Evolutionary conservation across 2,329 filamentous ascomycete genomes (phyloP).

Genomic region (Fusarium haematococcum): DNA sequence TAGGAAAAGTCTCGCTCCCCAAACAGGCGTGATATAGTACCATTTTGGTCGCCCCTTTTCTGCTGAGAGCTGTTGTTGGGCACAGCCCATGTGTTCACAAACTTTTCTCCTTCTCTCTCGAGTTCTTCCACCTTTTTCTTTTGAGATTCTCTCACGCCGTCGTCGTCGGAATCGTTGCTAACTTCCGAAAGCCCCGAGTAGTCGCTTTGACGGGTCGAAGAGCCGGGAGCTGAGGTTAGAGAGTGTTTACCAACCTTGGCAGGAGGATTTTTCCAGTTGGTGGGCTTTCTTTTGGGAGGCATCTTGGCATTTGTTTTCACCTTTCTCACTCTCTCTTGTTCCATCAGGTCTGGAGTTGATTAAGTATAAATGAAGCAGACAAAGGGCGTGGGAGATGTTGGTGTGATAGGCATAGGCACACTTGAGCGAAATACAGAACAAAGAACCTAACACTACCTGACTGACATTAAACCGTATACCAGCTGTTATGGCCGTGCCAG

Average conservation of each 20-base stretch:
- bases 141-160: slow-evolving; percentile 4
- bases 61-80: slow-evolving; percentile 3
- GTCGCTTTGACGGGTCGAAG: not conserved
- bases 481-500: not conserved
- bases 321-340: not conserved
- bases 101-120: slow-evolving; percentile 1
- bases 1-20: slow-evolving; percentile 75
- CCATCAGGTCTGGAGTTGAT: not conserved
- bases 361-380: not conserved
- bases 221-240: not conserved
- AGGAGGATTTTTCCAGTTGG: not conserved
- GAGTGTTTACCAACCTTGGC: not conserved
- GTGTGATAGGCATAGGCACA: not conserved
- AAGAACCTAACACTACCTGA: not conserved
- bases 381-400: not conserved
- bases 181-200: not conserved
- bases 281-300: slow-evolving; percentile 12
- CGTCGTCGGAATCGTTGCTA: not conserved
- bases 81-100: slow-evolving; percentile 15
- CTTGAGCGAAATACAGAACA: not conserved
- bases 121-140: slow-evolving; percentile 3
- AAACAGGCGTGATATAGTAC: slow-evolving; percentile 42
- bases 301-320: not conserved
- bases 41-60: not conserved
- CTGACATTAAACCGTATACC: not conserved